Conservation (phyloP, 805 yeast genomes). For the Sugiyamaella boreocaroliniensis region DNA sequence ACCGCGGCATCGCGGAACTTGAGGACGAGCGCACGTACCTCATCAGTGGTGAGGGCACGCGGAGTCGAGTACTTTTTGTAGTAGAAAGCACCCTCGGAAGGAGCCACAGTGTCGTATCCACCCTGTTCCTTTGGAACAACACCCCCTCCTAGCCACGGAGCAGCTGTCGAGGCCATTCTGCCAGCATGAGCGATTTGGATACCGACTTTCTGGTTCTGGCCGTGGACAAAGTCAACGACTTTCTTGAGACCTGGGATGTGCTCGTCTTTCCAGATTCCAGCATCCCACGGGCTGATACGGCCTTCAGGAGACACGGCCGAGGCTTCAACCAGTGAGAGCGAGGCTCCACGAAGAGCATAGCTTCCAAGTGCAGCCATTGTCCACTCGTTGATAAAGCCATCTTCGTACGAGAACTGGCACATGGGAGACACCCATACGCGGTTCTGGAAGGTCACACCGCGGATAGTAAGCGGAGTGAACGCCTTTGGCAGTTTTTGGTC, state of each 20-base stretch:
- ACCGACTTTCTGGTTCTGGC: constrained; percentile 39
- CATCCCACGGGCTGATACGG: constrained; percentile 37
- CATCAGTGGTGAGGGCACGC: constrained; percentile 37
- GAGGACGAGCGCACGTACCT: constrained; percentile 39
- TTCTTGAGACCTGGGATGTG: constrained; percentile 40
- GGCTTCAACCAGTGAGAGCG: constrained; percentile 43
- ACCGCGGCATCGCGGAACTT: constrained; percentile 47
- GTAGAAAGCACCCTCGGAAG: constrained; percentile 5
- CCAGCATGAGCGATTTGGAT: constrained; percentile 53
- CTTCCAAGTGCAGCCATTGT: constrained; percentile 46
- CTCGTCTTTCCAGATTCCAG: constrained; percentile 46
- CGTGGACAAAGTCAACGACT: constrained; percentile 39
- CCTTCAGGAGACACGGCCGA: constrained; percentile 38
- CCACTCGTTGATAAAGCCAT: constrained; percentile 40
- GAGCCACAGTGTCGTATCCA: constrained; percentile 32
- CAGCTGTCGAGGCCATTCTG: constrained; percentile 39
- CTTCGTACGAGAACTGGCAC: constrained; percentile 43
- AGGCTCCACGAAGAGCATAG: constrained; percentile 44
- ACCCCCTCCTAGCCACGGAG: constrained; percentile 22
- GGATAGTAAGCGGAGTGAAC: constrained; percentile 41
- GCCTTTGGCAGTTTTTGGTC: constrained; percentile 23
- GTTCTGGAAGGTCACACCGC: constrained; percentile 38
- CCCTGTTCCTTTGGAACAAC: constrained; percentile 31
- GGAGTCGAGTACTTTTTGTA: constrained; percentile 26
- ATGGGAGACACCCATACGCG: constrained; percentile 44